Base-by-base conservation (phyloP, 805 yeast species). In the Sporopachydermia lactativora region DNA sequence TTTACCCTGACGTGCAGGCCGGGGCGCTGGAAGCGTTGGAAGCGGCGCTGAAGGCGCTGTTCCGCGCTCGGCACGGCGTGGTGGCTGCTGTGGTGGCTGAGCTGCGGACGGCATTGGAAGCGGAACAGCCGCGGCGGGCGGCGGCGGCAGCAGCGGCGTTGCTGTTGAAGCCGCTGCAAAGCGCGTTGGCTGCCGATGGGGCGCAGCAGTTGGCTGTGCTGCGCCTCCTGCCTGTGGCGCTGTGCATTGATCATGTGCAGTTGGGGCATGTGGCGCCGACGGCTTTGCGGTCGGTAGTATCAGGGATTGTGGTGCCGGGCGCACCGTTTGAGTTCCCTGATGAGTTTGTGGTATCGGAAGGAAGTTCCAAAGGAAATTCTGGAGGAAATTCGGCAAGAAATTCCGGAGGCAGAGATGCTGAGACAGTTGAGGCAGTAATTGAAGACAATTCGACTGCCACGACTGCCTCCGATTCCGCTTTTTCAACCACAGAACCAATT, bases 1-100 rank as follows among this genome's bases (percentile, higher is more conserved):
- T 78, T 1, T 89, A 83, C 52, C 62, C 77, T 0, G 75, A 75
- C 3, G 72, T 82, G n/a, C 70, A 85, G 1, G 62, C 67, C 5
- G 71, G 78, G 15, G 94, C 95, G 0, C 84, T 81, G 41, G 57
- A 70, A 0, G 71, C 81, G 2, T 58, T 92, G 42, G 68, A 74
- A 2, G 77, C 79, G 18, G 74, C 82, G 1, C 71, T 82, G 68
- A 79, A 75, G 49, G 73, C 81, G 43, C 61, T 89, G 3, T 67
- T 76, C 47, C 82, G 83, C 0, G 70, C 85, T 0, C 77, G 81
- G 44, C 65, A 70, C 15, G 53, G 68, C 2, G 69, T 84, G 31
- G 54, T 79, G 2, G 65, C 65, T 6, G 52, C 59, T 14, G 60
- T 82, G 2, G 58, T 85, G 17, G 61, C 62, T 5, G 60, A 66